Evolutionary conservation across 768 basidiomycete genomes (phyloP), one percentile per base, ranked within the genome.

Genomic region (Mycena filopes): DNA sequence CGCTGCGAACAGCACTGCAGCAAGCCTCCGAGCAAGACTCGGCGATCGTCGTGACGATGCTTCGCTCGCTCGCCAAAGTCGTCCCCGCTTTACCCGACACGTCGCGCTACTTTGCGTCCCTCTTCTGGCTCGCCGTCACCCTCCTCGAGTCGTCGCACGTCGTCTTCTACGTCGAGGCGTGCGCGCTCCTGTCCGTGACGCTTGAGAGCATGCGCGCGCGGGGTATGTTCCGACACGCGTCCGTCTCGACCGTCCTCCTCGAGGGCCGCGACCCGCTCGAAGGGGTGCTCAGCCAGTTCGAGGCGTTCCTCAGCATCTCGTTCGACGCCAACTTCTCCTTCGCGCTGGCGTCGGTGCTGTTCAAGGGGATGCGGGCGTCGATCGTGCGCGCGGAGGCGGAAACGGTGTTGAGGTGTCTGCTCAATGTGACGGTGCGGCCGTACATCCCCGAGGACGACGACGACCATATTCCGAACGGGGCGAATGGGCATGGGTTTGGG

Each of bases 111-210:
- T 80, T 92, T 8, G 78, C 83, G 23, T 86, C 87, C 55, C 80
- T 96, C 23, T 95, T 97, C 77, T 98, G 96, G 96, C 80, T 96
- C 9, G 93, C 91, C 2, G 89, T 97, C 26, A 89, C 91, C 31
- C 83, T 97, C 23, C 83, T 97, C 20, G 89, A 96, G 76, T 87
- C 90, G 18, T 89, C 90, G 48, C 87, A 93, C 70, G 82, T 89
- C 53, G 84, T 85, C 55, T 84, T 93, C 76, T 91, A 90, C 70
- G 74, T 84, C 50, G 88, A 94, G 72, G 91, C 93, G 1, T 83
- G 88, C 50, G 78, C 84, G 38, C 83, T 98, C 1, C 80, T 97
- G 33, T 82, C 84, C 16, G 83, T 86, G 5, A 85, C 91, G 1
- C 76, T 93, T 40, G 87, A 89, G 69, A 87, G 81, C 20, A 87